Base-by-base conservation (phyloP, 106 monocot species). In the Dendrobium catenatum region DNA sequence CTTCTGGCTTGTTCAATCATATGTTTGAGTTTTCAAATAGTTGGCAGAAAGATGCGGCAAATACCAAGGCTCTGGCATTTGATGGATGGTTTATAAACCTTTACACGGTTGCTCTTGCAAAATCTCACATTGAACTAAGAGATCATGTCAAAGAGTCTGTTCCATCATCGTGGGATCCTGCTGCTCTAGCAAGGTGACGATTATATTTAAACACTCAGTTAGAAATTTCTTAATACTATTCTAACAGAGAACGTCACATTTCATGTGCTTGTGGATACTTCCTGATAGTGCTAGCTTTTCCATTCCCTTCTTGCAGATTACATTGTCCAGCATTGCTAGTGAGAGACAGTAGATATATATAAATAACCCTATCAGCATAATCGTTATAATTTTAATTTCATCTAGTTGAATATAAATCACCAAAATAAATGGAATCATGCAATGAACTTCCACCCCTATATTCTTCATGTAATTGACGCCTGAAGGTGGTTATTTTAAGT, bases 1-100 rank as follows among this genome's bases (percentile, higher is more conserved):
- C 96, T 0, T 93, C 91, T 8, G 96, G 96, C 58, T 78, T 91
- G 41, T 96, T 96, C 90, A 96, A 96, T 85, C 47, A 81, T 81
- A 87, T 90, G 90, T 96, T 96, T 86, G 91, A 91, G 10, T 93
- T 96, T 78, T 81, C 90, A 51, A 87, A 90, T 55, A 61, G 83
- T 82, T 96, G 96, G 96, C 96, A 96, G 67, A 93, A 96, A 84
- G 96, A 96, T 79, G 93, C 96, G 58, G 89, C 91, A 68, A 82
- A 72, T 79, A 96, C 93, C 56, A 96, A 89, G 79, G 76, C 93
- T 64, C 93, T 96, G 55, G 96, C 96, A 33, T 96, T 91, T 82
- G 96, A 96, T 77, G 96, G 96, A n/a, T 93, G 93, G 90, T 93
- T 87, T 79, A 96, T 96, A 77, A 88, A 88, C 1, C 79, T 93